phyloP scores from a whole-genome alignment of 768 basidiomycete genomes.

The Gymnopilus dilepis region DNA sequence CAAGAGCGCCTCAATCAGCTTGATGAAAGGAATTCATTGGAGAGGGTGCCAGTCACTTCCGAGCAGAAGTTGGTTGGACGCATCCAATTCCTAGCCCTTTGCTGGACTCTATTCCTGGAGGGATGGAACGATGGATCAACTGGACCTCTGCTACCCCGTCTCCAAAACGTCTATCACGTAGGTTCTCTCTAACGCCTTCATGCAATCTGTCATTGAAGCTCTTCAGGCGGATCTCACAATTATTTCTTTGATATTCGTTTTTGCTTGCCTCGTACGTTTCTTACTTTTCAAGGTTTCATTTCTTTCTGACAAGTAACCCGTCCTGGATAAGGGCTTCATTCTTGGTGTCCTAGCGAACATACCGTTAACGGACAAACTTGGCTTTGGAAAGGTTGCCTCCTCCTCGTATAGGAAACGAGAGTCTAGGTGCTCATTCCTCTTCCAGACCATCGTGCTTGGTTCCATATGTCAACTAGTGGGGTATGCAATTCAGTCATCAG shows the following conservation, averaged over 20 bases:
- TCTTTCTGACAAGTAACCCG: not conserved
- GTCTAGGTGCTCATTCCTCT: not conserved
- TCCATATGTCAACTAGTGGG: slow-evolving; percentile 56
- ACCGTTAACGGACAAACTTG: slow-evolving; percentile 39
- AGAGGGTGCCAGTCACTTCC: not conserved
- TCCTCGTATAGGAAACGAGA: not conserved
- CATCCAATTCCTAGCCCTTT: slow-evolving; percentile 60
- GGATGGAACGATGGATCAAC: slow-evolving; percentile 84
- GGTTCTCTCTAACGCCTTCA: slow-evolving; percentile 27
- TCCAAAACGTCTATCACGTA: slow-evolving; percentile 62
- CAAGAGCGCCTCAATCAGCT: too few relatives aligned
- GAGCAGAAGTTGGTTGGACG: slow-evolving; percentile 27
- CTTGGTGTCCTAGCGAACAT: slow-evolving; percentile 45
- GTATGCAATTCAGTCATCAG: slow-evolving; percentile 59
- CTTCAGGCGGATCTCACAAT: slow-evolving; percentile 51
- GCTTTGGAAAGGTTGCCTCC: slow-evolving; percentile 46
- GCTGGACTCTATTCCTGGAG: slow-evolving; percentile 60
- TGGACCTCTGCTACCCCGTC: slow-evolving; percentile 75
- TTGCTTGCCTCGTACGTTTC: slow-evolving; percentile 41
- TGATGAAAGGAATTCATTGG: too few relatives aligned
- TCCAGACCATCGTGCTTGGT: slow-evolving; percentile 37
- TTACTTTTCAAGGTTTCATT: not conserved
- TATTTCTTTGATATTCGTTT: slow-evolving; percentile 64
- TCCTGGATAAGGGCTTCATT: slow-evolving; percentile 41
- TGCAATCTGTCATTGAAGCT: not conserved